Evolutionary conservation across 1,284 basidiomycete genomes (phyloP).

Genomic region (Pseudozyma tsukubaensis): DNA sequence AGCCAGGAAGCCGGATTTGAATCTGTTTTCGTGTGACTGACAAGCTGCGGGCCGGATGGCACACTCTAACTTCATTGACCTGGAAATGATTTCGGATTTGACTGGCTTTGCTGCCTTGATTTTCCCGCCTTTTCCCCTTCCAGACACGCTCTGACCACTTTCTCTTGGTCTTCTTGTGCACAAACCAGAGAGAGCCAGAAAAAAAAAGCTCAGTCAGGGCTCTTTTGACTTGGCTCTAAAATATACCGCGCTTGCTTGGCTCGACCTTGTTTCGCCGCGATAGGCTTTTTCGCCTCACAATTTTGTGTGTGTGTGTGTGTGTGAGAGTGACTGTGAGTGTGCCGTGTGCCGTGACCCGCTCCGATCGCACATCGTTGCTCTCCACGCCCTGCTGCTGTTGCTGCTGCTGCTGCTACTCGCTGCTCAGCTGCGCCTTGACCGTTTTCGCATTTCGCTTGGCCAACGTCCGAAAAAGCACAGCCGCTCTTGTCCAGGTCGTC

Average conservation of each 20-base stretch:
- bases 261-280: background rate
- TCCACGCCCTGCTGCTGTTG: background rate
- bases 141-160: slow-evolving; percentile 21
- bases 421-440: slow-evolving; percentile 7
- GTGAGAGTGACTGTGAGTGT: too few species aligned
- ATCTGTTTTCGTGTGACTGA: too few species aligned
- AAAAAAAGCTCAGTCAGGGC: slow-evolving; percentile 13
- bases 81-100: background rate
- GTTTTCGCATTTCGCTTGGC: background rate
- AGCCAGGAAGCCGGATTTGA: background rate
- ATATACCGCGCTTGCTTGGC: background rate
- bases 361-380: slow-evolving; percentile 16
- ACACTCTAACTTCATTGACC: too few species aligned
- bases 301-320: too few species aligned
- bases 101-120: slow-evolving; percentile 3
- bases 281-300: background rate
- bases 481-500: slow-evolving; percentile 8
- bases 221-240: background rate
- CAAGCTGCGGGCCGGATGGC: too few species aligned
- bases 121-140: background rate
- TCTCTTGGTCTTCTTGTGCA: slow-evolving; percentile 3
- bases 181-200: slow-evolving; percentile 8
- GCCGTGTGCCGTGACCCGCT: background rate
- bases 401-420: background rate
- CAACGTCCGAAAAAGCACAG: slow-evolving; percentile 7